Percentiles rank a stretch among this genome's conserved stretches.
Evolutionary conservation across 1,284 basidiomycete species (phyloP).

Genomic region (Takashimella koratensis): DNA sequence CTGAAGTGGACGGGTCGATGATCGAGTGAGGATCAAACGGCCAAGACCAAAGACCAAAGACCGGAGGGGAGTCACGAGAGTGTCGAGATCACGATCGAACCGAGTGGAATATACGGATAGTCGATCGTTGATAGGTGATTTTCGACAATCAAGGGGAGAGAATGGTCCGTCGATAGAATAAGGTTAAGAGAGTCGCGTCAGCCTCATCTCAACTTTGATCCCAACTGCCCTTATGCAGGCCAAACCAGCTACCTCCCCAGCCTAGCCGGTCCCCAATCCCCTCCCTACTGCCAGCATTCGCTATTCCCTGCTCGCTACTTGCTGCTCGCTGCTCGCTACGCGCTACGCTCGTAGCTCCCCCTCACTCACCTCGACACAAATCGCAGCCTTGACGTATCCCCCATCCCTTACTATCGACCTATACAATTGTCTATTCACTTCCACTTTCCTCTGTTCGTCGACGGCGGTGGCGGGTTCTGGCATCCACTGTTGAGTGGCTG

Average conservation of each 20-base stretch:
- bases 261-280: too few species aligned
- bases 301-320: too few species aligned
- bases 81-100: not conserved
- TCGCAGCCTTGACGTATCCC: constrained; percentile 32
- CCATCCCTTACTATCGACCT: constrained; percentile 43
- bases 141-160: not conserved
- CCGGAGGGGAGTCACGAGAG: not conserved
- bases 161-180: not conserved
- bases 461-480: not conserved
- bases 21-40: not conserved
- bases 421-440: constrained; percentile 16
- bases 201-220: not conserved
- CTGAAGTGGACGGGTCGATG: too few species aligned
- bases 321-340: too few species aligned
- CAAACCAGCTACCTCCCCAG: too few species aligned
- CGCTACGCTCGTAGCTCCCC: too few species aligned
- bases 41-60: not conserved
- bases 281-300: too few species aligned
- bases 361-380: constrained; percentile 42
- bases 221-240: not conserved
- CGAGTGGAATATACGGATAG: not conserved
- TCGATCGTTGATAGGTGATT: not conserved
- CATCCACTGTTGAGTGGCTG: not conserved
- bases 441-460: not conserved
- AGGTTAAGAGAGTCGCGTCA: too few species aligned